Evolutionary conservation across 2,329 filamentous ascomycete species (phyloP).

Genomic region (Ramularia endophylla): DNA sequence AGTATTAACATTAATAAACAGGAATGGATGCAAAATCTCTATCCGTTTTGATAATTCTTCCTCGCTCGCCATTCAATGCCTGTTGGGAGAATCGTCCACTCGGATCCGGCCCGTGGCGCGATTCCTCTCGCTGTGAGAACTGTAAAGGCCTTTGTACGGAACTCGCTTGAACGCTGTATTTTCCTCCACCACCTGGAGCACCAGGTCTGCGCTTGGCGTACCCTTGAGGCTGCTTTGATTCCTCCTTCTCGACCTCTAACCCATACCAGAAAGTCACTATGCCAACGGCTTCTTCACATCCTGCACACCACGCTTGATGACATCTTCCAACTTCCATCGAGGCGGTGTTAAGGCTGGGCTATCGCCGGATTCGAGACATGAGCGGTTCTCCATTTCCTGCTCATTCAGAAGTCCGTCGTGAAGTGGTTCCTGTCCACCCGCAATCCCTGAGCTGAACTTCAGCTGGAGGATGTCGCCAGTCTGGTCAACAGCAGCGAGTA

Average conservation of each 20-base stretch:
- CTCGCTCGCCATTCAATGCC: too few species aligned
- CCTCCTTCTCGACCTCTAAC: not conserved
- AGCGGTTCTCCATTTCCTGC: slow-evolving; percentile 61
- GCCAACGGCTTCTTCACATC: slow-evolving; percentile 65
- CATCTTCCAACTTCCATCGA: slow-evolving; percentile 71
- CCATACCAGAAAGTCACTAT: not conserved
- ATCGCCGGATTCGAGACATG: slow-evolving; percentile 44
- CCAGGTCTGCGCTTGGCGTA: too few species aligned
- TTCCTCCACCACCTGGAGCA: too few species aligned
- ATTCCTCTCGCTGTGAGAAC: too few species aligned
- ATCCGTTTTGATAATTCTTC: too few species aligned
- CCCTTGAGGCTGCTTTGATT: too few species aligned
- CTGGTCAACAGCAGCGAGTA: slow-evolving; percentile 85
- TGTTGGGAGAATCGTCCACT: too few species aligned
- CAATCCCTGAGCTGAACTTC: slow-evolving; percentile 95
- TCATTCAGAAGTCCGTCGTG: slow-evolving; percentile 65
- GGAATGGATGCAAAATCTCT: too few species aligned
- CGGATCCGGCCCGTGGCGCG: too few species aligned
- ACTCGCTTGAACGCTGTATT: too few species aligned
- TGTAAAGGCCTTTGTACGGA: too few species aligned
- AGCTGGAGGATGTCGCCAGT: slow-evolving; percentile 87
- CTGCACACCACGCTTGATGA: slow-evolving; percentile 65
- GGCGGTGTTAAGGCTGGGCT: slow-evolving; percentile 55
- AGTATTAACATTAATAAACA: too few species aligned
- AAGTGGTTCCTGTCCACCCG: slow-evolving; percentile 75